These are phyloP conservation scores for Hymenoscyphus occultus DNA, from an alignment of 2,329 filamentous ascomycete genomes.

Conservation along the genomic window DNA sequence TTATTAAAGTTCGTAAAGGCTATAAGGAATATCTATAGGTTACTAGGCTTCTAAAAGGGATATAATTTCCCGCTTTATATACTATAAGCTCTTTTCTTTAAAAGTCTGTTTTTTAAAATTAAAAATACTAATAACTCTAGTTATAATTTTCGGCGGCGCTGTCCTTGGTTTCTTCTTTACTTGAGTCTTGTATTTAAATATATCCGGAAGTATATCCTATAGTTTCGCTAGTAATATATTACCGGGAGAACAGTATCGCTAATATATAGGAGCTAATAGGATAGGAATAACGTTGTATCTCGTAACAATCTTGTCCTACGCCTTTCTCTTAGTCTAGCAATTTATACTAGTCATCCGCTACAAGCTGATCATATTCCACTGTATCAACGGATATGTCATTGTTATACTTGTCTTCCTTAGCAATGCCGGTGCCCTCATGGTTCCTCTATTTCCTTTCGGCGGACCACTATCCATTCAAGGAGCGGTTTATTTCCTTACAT, in stretches of 20 bases:
- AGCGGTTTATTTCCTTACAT: slow-evolving; percentile 42
- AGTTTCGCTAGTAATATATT: slow-evolving; percentile 26
- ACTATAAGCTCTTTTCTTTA: no score
- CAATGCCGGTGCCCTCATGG: slow-evolving; percentile 52
- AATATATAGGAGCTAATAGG: slow-evolving; percentile 32
- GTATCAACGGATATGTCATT: slow-evolving; percentile 57
- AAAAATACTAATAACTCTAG: no score
- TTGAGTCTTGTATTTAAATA: slow-evolving; percentile 20
- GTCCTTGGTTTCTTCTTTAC: slow-evolving; percentile 28
- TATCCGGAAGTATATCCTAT: slow-evolving; percentile 30
- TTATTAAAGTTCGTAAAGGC: no score
- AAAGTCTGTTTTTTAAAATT: no score
- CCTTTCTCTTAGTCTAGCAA: slow-evolving; percentile 45
- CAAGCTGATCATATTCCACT: slow-evolving; percentile 52
- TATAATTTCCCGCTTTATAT: no score
- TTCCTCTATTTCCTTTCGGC: slow-evolving; percentile 50
- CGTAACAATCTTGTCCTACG: slow-evolving; percentile 44
- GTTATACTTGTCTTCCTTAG: slow-evolving; percentile 46
- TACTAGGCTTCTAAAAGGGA: no score
- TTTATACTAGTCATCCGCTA: slow-evolving; percentile 49
- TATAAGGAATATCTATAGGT: no score
- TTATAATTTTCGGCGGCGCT: slow-evolving; percentile 26
- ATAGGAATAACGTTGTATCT: slow-evolving; percentile 48
- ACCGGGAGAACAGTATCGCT: slow-evolving; percentile 45
- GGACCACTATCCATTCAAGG: slow-evolving; percentile 51